Conservation (phyloP, 176 grass and related monocot species). For the Rhynchospora breviuscula region DNA sequence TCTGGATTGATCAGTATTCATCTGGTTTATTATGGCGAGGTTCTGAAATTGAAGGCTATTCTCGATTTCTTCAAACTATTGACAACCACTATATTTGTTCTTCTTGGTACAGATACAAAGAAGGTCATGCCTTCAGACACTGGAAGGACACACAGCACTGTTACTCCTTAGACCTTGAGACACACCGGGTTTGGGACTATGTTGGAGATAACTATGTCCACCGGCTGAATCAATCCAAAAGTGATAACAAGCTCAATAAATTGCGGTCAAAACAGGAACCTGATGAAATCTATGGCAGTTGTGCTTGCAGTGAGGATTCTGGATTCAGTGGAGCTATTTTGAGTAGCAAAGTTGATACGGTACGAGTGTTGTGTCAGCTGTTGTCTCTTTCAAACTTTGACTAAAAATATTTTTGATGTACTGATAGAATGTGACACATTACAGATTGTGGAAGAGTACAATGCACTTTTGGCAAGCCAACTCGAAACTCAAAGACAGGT, state of each 20-base stretch:
- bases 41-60: not conserved
- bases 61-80: not conserved
- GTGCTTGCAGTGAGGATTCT: constrained; percentile 47
- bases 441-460: constrained; percentile 95
- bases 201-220: constrained; percentile 93
- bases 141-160: constrained; percentile 95
- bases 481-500: constrained; percentile 92
- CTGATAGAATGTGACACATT: constrained; percentile 17
- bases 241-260: constrained; percentile 55
- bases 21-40: not conserved
- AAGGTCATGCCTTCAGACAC: constrained; percentile 89
- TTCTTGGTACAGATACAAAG: constrained; percentile 57
- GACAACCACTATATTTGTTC: not conserved
- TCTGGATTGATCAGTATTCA: no score
- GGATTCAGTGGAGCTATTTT: constrained; percentile 59
- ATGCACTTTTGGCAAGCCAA: constrained; percentile 68
- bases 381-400: constrained; percentile 9
- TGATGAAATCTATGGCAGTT: constrained; percentile 41
- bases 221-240: constrained; percentile 87
- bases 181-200: constrained; percentile 93
- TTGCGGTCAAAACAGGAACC: constrained; percentile 47
- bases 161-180: constrained; percentile 90
- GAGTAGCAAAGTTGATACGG: constrained; percentile 71
- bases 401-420: not conserved
- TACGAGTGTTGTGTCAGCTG: constrained; percentile 30